Percentiles rank a stretch among this genome's conserved stretches.
These are phyloP conservation scores for Paracorniculantispora psalliotae DNA, from an alignment of 2,329 filamentous ascomycete species.

Conservation along the genomic window DNA sequence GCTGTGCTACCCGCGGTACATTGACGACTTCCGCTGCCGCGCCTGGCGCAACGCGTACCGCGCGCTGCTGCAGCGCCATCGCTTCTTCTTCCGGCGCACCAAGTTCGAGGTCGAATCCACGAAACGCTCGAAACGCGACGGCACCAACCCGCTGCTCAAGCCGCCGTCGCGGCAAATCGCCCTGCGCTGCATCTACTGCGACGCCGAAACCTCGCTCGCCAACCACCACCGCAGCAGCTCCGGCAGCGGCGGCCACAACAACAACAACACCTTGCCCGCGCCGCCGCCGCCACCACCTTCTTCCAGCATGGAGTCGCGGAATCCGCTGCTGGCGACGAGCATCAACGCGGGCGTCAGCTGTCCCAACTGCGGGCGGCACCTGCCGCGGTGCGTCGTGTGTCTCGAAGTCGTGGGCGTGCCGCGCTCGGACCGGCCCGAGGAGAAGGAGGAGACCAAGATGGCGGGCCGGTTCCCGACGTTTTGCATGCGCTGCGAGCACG, in stretches of 20 bases:
- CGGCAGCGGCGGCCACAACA: slow-evolving; percentile 10
- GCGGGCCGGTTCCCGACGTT: slow-evolving; percentile 62
- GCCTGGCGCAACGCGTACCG: slow-evolving; percentile 71
- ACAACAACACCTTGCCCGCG: slow-evolving; percentile 12
- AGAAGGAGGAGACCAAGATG: slow-evolving; percentile 43
- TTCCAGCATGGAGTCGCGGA: slow-evolving; percentile 35
- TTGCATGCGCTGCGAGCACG: slow-evolving; percentile 63
- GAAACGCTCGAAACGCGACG: slow-evolving; percentile 60
- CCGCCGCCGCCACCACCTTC: slow-evolving; percentile 17
- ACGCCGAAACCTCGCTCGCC: slow-evolving; percentile 51
- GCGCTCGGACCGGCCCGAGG: slow-evolving; percentile 53
- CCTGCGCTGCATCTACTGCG: slow-evolving; percentile 73
- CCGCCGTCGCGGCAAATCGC: slow-evolving; percentile 65
- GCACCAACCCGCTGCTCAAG: slow-evolving; percentile 52
- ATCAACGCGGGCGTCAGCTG: slow-evolving; percentile 60
- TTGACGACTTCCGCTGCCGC: slow-evolving; percentile 69
- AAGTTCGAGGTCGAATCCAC: slow-evolving; percentile 76
- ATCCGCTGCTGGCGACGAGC: slow-evolving; percentile 53
- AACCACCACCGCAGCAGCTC: slow-evolving; percentile 27
- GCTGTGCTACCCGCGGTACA: slow-evolving; percentile 69
- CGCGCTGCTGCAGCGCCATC: slow-evolving; percentile 67
- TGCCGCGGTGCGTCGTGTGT: slow-evolving; percentile 64
- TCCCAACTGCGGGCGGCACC: slow-evolving; percentile 60
- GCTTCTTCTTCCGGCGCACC: slow-evolving; percentile 67
- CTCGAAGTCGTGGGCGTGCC: slow-evolving; percentile 62